A percentile compares a stretch with the other conserved stretches of the same genome.
Conservation (phyloP, 495 filamentous ascomycete species). For the Saxophila tyrrhenica region DNA sequence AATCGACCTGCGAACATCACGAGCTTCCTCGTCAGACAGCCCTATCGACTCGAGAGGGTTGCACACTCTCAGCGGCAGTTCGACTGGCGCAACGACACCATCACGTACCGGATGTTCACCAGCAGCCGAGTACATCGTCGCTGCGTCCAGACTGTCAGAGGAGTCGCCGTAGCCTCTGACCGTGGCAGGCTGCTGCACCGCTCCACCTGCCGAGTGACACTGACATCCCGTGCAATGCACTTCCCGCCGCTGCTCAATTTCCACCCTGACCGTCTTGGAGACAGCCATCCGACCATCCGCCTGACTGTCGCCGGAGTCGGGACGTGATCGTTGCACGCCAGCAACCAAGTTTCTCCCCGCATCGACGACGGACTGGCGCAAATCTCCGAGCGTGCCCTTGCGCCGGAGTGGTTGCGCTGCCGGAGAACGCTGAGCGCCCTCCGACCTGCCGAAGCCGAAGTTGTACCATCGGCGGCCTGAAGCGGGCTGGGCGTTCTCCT, state of each 20-base stretch:
- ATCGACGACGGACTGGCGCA: background rate
- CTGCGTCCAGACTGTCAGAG: background rate
- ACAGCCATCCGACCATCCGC: background rate
- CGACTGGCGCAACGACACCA: background rate
- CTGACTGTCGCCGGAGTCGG: background rate
- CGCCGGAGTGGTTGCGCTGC: background rate
- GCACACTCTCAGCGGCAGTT: background rate
- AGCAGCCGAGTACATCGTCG: background rate
- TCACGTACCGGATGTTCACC: background rate
- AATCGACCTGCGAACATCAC: background rate
- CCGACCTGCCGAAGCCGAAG: background rate
- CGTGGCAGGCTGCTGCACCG: no score
- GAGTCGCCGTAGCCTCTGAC: no score
- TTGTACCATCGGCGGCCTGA: background rate
- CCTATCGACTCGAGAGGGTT: background rate
- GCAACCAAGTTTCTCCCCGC: background rate
- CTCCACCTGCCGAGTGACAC: background rate
- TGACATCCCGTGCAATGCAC: background rate
- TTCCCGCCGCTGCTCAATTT: no score
- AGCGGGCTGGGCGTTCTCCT: background rate
- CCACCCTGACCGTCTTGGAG: background rate
- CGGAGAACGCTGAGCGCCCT: background rate
- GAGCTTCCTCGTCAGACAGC: background rate
- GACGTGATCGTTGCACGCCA: background rate
- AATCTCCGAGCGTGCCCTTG: background rate